phyloP scores from a whole-genome alignment of 768 basidiomycete species.

The Lactarius sp. region DNA sequence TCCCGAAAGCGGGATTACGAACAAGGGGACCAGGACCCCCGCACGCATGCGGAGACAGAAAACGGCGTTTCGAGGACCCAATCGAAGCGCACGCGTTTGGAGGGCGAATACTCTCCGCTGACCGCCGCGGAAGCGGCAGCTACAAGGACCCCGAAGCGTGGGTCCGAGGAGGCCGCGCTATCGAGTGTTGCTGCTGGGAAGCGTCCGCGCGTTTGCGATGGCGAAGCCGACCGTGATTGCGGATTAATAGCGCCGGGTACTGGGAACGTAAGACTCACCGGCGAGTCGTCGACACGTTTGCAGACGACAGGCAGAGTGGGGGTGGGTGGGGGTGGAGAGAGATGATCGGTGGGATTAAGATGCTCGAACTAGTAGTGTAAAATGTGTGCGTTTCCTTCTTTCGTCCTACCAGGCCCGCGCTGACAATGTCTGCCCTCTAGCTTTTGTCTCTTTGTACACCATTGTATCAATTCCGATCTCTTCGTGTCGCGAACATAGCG shows the following conservation, averaged over 20 bases:
- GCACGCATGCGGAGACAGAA: constrained; percentile 32
- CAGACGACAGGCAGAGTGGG: constrained; percentile 1
- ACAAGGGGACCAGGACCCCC: constrained; percentile 28
- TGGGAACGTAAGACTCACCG: not conserved
- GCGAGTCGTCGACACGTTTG: not conserved
- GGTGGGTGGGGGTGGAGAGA: constrained; percentile 11
- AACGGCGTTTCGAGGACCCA: constrained; percentile 33
- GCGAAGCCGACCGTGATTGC: not conserved
- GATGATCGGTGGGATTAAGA: constrained; percentile 2
- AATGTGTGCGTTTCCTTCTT: constrained; percentile 13
- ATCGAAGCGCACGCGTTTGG: constrained; percentile 38
- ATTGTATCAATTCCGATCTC: constrained; percentile 20
- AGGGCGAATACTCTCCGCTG: constrained; percentile 25
- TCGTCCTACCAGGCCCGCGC: not conserved
- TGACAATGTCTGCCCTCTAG: not conserved
- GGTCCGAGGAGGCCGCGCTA: constrained; percentile 21
- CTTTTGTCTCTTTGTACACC: constrained; percentile 21
- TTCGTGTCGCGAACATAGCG: constrained; percentile 15
- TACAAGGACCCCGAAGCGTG: constrained; percentile 20
- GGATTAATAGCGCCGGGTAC: not conserved
- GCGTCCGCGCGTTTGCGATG: constrained; percentile 16
- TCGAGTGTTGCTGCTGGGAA: constrained; percentile 20
- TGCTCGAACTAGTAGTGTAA: constrained; percentile 14
- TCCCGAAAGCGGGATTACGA: constrained; percentile 35
- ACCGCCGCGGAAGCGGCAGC: constrained; percentile 19